Percentiles rank a stretch among this genome's conserved stretches.
phyloP scores from a whole-genome alignment of 2,329 filamentous ascomycete genomes.

The Knufia petricola region DNA sequence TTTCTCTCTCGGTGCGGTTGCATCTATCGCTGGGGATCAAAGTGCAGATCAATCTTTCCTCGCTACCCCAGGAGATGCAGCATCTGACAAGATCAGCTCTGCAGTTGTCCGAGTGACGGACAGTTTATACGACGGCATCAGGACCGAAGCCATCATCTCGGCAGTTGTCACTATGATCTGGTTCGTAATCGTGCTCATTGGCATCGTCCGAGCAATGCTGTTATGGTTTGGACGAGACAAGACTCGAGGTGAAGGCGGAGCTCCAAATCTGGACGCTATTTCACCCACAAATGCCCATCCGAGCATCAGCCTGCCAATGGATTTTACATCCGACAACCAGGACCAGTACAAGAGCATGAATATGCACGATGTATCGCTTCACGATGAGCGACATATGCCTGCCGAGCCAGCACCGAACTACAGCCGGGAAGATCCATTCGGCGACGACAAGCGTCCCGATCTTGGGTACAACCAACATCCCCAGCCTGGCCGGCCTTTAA shows the following conservation, averaged over 20 bases:
- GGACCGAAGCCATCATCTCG: constrained; percentile 72
- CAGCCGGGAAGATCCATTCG: constrained; percentile 20
- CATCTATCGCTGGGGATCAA: constrained; percentile 40
- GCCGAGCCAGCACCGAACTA: constrained; percentile 22
- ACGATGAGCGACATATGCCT: constrained; percentile 20
- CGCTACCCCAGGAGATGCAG: constrained; percentile 60
- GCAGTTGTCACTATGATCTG: constrained; percentile 65
- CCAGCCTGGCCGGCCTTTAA: neutral
- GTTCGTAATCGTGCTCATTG: constrained; percentile 65
- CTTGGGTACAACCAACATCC: neutral
- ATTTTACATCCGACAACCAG: constrained; percentile 19
- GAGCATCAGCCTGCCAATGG: constrained; percentile 9
- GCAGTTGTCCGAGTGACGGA: constrained; percentile 62
- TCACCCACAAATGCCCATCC: constrained; percentile 7
- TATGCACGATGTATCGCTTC: constrained; percentile 32
- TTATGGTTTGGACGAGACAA: constrained; percentile 53
- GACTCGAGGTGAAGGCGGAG: constrained; percentile 51
- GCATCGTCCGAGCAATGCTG: constrained; percentile 55
- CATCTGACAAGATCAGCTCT: constrained; percentile 70
- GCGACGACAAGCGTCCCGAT: constrained; percentile 13
- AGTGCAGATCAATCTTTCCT: constrained; percentile 60
- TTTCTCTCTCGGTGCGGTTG: constrained; percentile 68
- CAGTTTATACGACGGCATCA: constrained; percentile 58
- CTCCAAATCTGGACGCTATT: constrained; percentile 20
- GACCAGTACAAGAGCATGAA: constrained; percentile 22